Evolutionary conservation across 78 protist genomes (phyloP).

Genomic region (Bodo saltans): DNA sequence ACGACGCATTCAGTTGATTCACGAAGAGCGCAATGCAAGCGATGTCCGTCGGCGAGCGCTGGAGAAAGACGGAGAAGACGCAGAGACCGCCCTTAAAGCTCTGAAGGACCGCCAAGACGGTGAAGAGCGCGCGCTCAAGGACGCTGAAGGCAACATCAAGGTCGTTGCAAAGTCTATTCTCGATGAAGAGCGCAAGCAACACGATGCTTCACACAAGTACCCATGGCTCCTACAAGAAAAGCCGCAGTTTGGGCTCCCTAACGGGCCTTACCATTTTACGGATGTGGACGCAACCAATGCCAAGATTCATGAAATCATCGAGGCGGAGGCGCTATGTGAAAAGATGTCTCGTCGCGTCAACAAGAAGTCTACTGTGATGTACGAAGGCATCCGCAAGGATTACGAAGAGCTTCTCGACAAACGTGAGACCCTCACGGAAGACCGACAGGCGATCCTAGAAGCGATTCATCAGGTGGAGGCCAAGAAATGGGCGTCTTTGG

Average conservation of each 20-base stretch:
- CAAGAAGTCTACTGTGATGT: constrained; percentile 70
- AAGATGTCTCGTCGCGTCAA: constrained; percentile 64
- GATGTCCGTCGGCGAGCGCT: background rate
- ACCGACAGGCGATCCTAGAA: constrained; percentile 65
- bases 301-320: background rate
- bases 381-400: constrained; percentile 73
- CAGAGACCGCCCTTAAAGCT: background rate
- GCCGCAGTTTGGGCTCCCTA: background rate
- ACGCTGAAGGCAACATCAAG: background rate
- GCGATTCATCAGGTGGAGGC: constrained; percentile 80
- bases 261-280: background rate
- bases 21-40: too few relatives aligned
- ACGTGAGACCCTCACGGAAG: constrained; percentile 73
- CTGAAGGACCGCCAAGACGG: background rate
- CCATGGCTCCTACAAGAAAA: background rate
- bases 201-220: background rate
- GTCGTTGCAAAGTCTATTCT: too few relatives aligned
- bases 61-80: constrained; percentile 15
- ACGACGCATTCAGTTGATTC: too few relatives aligned
- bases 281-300: constrained; percentile 10
- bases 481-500: constrained; percentile 85
- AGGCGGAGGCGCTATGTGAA: constrained; percentile 5
- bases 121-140: background rate
- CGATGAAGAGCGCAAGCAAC: too few relatives aligned
- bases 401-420: constrained; percentile 79